phyloP scores from a whole-genome alignment of 805 yeast species.

The Tetrapisispora pingtungensis region DNA sequence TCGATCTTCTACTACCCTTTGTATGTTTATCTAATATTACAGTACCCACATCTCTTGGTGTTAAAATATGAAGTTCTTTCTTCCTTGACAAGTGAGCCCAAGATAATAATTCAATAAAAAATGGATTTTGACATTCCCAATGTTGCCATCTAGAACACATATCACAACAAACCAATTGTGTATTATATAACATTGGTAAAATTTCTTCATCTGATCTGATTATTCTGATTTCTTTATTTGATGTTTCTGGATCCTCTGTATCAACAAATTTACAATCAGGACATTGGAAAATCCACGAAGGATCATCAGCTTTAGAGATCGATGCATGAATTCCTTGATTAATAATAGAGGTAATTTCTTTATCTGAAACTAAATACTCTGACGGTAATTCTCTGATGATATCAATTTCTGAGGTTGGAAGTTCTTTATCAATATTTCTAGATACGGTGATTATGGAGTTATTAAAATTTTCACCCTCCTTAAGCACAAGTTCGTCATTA shows the following conservation, averaged over 20 bases:
- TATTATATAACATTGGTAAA: conserved; percentile 8
- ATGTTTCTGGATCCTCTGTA: conserved; percentile 4
- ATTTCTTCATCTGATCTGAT: conserved; percentile 3
- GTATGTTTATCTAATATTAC: conserved; percentile 14
- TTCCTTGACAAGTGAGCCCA: conserved; percentile 6
- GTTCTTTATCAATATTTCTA: neutral
- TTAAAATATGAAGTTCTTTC: conserved; percentile 3
- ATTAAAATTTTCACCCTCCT: conserved; percentile 1
- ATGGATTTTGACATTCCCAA: conserved; percentile 23
- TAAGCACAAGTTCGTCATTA: conserved; percentile 2
- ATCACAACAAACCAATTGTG: conserved; percentile 26
- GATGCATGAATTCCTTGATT: conserved; percentile 14
- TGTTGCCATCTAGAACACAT: conserved; percentile 27
- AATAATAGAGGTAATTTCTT: conserved; percentile 16
- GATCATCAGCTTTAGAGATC: conserved; percentile 15
- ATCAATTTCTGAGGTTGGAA: neutral
- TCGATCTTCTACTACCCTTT: conserved; percentile 13
- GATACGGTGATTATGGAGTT: neutral
- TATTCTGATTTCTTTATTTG: conserved; percentile 2
- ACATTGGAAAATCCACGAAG: conserved; percentile 27
- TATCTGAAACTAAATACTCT: conserved; percentile 18
- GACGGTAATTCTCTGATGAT: conserved; percentile 21
- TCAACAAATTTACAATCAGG: conserved; percentile 8
- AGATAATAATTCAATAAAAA: conserved; percentile 11
- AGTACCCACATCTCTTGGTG: conserved; percentile 13